A percentile compares a stretch with the other conserved stretches of the same genome.
Conservation (phyloP, 345 rosid species). For the Eucalyptus leucophloia region DNA sequence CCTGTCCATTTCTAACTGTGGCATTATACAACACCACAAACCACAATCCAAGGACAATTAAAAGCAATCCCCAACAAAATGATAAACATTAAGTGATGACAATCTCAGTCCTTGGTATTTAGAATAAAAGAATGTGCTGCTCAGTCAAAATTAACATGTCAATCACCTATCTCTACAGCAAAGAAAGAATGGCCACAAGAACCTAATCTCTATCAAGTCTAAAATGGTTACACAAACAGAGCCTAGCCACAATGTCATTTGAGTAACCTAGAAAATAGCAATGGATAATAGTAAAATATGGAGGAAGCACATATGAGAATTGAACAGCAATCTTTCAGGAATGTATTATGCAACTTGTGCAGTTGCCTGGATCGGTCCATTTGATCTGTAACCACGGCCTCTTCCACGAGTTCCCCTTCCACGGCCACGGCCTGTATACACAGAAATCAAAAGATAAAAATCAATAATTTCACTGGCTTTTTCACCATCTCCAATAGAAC, state of each 20-base stretch:
- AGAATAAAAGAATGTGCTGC: conserved; percentile 43
- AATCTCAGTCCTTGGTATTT: neutral
- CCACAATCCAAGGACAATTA: neutral
- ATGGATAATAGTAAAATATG: neutral
- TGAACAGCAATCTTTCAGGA: neutral
- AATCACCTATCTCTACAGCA: conserved; percentile 19
- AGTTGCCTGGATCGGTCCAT: conserved; percentile 46
- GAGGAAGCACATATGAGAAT: neutral
- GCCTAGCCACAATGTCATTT: neutral
- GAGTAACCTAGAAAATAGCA: neutral
- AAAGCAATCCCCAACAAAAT: neutral
- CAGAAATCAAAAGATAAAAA: neutral
- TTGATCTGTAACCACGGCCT: conserved; percentile 56
- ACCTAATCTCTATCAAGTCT: neutral
- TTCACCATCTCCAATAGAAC: neutral
- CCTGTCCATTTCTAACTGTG: neutral
- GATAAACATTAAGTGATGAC: neutral
- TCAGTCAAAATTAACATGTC: conserved; percentile 5
- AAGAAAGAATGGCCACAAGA: neutral
- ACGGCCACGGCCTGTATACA: conserved; percentile 56
- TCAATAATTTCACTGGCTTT: neutral
- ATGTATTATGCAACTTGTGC: conserved; percentile 10
- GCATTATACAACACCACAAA: neutral
- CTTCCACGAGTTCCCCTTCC: conserved; percentile 66
- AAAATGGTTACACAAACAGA: neutral